Conservation (phyloP, 345 rosid genomes). For the Isatis tinctoria region DNA sequence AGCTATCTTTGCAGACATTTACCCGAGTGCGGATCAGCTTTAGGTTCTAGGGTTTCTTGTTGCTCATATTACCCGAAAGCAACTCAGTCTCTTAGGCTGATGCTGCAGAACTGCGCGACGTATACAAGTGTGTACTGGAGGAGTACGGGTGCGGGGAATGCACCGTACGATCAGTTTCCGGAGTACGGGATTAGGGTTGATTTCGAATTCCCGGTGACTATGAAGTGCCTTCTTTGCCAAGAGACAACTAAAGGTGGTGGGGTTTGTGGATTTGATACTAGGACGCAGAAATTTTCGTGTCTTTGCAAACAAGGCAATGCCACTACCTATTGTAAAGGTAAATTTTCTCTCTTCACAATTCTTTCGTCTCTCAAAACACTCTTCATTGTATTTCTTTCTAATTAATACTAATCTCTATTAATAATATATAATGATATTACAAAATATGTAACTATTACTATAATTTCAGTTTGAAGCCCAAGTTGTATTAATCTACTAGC, state of each 20-base stretch:
- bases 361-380: background rate
- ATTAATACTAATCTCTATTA: background rate
- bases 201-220: slow-evolving; percentile 77
- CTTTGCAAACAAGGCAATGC: slow-evolving; percentile 57
- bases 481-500: background rate
- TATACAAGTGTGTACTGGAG: slow-evolving; percentile 89
- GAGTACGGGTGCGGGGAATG: slow-evolving; percentile 37
- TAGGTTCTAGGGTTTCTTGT: slow-evolving; percentile 52
- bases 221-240: slow-evolving; percentile 73
- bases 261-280: slow-evolving; percentile 63
- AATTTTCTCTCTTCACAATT: background rate
- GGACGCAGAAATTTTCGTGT: slow-evolving; percentile 60
- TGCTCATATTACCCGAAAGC: slow-evolving; percentile 86
- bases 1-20: slow-evolving; percentile 87
- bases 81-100: slow-evolving; percentile 73
- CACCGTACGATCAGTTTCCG: slow-evolving; percentile 60
- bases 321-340: slow-evolving; percentile 73
- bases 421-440: background rate
- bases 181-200: slow-evolving; percentile 84
- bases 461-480: background rate
- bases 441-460: background rate
- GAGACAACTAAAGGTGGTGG: slow-evolving; percentile 75
- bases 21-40: slow-evolving; percentile 58
- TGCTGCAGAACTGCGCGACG: slow-evolving; percentile 75
- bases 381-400: background rate